Base-by-base conservation (phyloP, 2,329 filamentous ascomycete species). In the Chaetothyriales sp. region DNA sequence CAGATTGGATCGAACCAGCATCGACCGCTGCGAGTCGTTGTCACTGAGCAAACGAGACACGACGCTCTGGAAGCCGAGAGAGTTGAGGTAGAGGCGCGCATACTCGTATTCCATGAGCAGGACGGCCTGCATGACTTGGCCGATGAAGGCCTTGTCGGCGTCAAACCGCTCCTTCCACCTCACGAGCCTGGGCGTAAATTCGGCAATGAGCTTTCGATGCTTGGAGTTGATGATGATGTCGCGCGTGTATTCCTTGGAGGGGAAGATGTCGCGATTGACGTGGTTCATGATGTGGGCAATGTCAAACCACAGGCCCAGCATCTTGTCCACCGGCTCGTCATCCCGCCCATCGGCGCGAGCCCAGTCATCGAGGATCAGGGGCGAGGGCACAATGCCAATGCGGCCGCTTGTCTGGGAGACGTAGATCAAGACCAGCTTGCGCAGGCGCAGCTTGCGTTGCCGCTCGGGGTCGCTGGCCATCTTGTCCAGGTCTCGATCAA, bases 281-380 rank as follows among this genome's bases (percentile, higher is more conserved):
- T 85, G 76, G 62, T 95, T 85, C 85, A 97, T 95, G 55, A 90
- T 81, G 61, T 88, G 85, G 58, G 89, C 94, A 62, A 98, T 89
- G 29, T 88, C 86, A 4, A 89, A 83, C 92, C 92, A 98, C 66
- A 89, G 94, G 67, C 94, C 85, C 52, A 82, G 73, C 61, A 81
- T 78, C 29, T 73, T 67, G 58, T 82, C 78, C 54, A 80, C 70
- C n/a, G 66, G 57, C 50, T 59, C 57, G 46, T 29, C 59, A 51
- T 49, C 53, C 13, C 58, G 54, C 37, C 62, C 61, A n/a, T 56
- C 50, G 6, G 62, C 56, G 4, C 61, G 61, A 40, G 5, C 10
- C 13, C 66, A 64, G 20, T 47, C 46, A 18, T 47, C 46, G 25
- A 47, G 29, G 2, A 89, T 89, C 1, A 95, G 83, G 87, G 95